These are phyloP conservation scores for Rhytidhysteron rufulum DNA, from an alignment of 2,329 filamentous ascomycete species.

Conservation along the genomic window DNA sequence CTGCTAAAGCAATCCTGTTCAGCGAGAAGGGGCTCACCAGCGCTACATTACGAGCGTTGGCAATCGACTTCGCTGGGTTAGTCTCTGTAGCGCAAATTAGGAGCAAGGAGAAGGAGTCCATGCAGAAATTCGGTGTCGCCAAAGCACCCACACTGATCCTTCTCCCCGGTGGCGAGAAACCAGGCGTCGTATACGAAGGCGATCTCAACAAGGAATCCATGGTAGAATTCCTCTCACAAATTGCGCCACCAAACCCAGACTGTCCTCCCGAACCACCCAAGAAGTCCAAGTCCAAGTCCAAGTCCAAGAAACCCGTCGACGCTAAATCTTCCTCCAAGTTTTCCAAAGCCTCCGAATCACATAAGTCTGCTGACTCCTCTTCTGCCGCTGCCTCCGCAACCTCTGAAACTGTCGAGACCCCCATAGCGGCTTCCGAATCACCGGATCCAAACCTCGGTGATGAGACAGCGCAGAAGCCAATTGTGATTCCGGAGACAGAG, in stretches of 20 bases:
- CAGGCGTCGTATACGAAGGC: conserved; percentile 71
- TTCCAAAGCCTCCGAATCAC: conserved; percentile 49
- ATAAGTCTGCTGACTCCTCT: conserved; percentile 48
- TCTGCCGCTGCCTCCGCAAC: conserved; percentile 47
- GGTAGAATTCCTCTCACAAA: conserved; percentile 76
- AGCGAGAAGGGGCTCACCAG: conserved; percentile 89
- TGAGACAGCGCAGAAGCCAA: conserved; percentile 44
- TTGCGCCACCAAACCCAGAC: conserved; percentile 74
- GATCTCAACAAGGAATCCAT: conserved; percentile 82
- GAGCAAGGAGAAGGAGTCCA: conserved; percentile 69
- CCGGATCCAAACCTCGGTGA: conserved; percentile 47
- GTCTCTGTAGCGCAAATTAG: conserved; percentile 79
- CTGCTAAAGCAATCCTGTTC: conserved; percentile 84
- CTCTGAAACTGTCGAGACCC: conserved; percentile 47
- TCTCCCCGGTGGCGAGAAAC: conserved; percentile 65
- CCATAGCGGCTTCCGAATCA: conserved; percentile 50
- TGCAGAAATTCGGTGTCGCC: conserved; percentile 70
- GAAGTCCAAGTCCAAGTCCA: conserved; percentile 41
- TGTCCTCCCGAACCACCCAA: conserved; percentile 53
- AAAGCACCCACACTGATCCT: conserved; percentile 80
- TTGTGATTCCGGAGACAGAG: conserved; percentile 50
- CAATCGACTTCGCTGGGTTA: conserved; percentile 83
- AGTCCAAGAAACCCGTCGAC: conserved; percentile 38
- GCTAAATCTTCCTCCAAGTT: conserved; percentile 47
- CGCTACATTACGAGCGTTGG: conserved; percentile 75